Percentiles rank a stretch among this genome's conserved stretches.
These are phyloP conservation scores for Arthroderma sp. DNA, from an alignment of 2,329 filamentous ascomycete genomes.

Conservation along the genomic window DNA sequence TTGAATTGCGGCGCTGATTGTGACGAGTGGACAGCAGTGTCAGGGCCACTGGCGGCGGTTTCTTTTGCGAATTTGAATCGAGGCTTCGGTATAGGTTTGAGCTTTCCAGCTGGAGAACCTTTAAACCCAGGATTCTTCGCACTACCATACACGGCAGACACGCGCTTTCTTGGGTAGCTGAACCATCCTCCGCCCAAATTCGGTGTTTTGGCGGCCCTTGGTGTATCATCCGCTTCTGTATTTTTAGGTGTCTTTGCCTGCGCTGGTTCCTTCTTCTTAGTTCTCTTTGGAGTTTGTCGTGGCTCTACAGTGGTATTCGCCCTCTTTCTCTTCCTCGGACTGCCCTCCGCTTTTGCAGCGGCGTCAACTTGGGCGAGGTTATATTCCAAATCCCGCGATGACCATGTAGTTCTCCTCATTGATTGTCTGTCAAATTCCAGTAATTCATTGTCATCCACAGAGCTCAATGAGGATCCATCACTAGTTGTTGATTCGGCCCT, in stretches of 20 bases:
- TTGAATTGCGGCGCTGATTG: neutral
- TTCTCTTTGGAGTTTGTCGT: neutral
- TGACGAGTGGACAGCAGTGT: too few species aligned
- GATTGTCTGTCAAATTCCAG: constrained; percentile 2
- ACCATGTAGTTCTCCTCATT: constrained; percentile 1
- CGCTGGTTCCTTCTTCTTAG: neutral
- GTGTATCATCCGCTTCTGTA: neutral
- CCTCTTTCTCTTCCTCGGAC: constrained; percentile 2
- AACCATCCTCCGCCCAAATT: too few species aligned
- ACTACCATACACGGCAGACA: too few species aligned
- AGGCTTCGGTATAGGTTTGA: too few species aligned
- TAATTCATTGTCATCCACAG: constrained; percentile 15
- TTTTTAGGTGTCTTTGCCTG: neutral
- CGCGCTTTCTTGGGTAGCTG: too few species aligned
- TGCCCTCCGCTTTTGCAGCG: neutral
- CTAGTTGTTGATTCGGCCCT: constrained; percentile 19
- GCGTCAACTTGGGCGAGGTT: neutral
- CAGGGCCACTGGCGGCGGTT: too few species aligned
- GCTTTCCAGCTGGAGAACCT: too few species aligned
- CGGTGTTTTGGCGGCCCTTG: neutral
- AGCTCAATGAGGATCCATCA: constrained; percentile 22
- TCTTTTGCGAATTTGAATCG: too few species aligned
- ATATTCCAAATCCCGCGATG: constrained; percentile 2
- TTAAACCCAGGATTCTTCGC: too few species aligned
- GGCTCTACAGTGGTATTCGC: neutral